Evolutionary conservation across 331 rosid species (phyloP).

Genomic region (Arachis monticola): DNA sequence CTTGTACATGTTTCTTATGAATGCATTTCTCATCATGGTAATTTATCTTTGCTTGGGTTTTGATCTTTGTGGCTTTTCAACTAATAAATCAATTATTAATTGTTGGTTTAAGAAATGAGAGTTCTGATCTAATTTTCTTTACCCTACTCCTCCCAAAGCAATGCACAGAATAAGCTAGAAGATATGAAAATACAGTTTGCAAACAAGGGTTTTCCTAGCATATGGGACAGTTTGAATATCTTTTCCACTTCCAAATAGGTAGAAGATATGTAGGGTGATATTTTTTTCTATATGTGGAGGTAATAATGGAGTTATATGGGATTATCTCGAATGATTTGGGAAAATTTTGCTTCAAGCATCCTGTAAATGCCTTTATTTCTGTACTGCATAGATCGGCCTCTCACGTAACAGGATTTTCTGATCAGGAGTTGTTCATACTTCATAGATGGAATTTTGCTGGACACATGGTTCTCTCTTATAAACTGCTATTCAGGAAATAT

Average conservation of each 20-base stretch:
- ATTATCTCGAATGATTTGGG: background rate
- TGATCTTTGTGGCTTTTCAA: conserved; percentile 22
- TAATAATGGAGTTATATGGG: conserved; percentile 5
- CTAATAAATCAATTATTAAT: conserved; percentile 16
- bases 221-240: background rate
- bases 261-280: background rate
- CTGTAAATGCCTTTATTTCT: background rate
- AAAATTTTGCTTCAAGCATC: conserved; percentile 12
- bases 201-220: background rate
- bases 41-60: conserved; percentile 21
- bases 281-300: background rate
- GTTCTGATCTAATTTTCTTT: conserved; percentile 1
- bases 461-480: conserved; percentile 19
- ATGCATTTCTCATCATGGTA: conserved; percentile 26
- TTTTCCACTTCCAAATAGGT: background rate
- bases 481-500: conserved; percentile 21
- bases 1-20: conserved; percentile 9
- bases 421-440: conserved; percentile 17
- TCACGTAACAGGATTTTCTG: background rate
- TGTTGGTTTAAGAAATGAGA: conserved; percentile 5
- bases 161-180: background rate
- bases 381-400: background rate
- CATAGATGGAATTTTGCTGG: conserved; percentile 18
- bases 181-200: background rate
- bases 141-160: background rate